A percentile compares a stretch with the other conserved stretches of the same genome.
These are phyloP conservation scores for Thielaviopsis punctulata DNA, from an alignment of 2,329 filamentous ascomycete genomes.

Conservation along the genomic window DNA sequence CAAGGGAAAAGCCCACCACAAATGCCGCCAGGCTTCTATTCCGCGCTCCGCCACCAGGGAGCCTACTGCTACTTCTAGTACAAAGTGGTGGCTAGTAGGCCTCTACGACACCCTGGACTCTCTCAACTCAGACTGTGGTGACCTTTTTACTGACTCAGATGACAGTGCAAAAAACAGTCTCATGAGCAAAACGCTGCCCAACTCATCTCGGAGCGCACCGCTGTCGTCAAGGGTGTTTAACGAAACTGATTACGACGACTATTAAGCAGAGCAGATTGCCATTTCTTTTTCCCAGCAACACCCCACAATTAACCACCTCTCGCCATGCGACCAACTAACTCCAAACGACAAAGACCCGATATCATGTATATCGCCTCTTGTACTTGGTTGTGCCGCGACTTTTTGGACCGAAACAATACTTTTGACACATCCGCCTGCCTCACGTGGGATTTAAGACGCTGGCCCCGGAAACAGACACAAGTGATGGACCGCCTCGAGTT, in stretches of 20 bases:
- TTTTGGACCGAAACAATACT: background rate
- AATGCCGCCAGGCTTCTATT: conserved; percentile 13
- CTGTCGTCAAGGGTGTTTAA: conserved; percentile 83
- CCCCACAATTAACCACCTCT: background rate
- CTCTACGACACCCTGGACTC: conserved; percentile 22
- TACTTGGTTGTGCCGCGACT: background rate
- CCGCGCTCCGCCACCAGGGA: conserved; percentile 1
- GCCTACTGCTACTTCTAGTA: conserved; percentile 16
- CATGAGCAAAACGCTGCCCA: conserved; percentile 88
- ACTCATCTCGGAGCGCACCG: conserved; percentile 80
- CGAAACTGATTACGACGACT: conserved; percentile 13
- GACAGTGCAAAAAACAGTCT: conserved; percentile 87
- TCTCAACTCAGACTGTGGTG: conserved; percentile 20
- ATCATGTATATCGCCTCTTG: background rate
- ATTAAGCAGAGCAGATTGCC: conserved; percentile 5
- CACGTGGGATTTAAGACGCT: background rate
- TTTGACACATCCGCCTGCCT: background rate
- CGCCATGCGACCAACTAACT: background rate
- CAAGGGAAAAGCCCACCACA: background rate
- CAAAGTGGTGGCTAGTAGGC: conserved; percentile 25
- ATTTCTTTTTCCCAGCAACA: background rate
- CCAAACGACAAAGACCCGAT: background rate
- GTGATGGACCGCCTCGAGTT: background rate
- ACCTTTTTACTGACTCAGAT: conserved; percentile 13
- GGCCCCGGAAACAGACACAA: background rate